A percentile compares a stretch with the other conserved stretches of the same genome.
Evolutionary conservation across 225 moss, liverwort and hornwort species (phyloP).

Genomic region (Pseudoscleropodium purum): DNA sequence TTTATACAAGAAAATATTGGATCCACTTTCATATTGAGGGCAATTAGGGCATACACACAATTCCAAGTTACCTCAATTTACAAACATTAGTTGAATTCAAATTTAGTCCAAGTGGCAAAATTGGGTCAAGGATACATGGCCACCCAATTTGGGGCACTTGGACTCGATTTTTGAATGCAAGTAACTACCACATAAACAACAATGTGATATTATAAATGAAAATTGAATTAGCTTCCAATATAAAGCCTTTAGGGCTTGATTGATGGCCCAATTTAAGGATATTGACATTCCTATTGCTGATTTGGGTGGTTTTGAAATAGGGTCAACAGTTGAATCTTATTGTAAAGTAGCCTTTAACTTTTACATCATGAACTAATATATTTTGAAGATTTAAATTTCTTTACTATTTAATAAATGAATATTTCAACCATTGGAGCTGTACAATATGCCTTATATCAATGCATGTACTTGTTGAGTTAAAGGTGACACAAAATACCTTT

Average conservation of each 20-base stretch:
- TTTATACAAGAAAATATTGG: neutral
- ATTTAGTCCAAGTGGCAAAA: rapidly evolving
- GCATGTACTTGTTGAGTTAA: too few relatives aligned
- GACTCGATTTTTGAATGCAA: neutral
- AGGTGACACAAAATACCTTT: neutral
- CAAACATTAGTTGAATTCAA: neutral
- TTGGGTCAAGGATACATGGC: too few relatives aligned
- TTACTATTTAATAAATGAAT: neutral
- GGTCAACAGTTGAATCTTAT: neutral
- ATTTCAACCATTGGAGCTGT: neutral
- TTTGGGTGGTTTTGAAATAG: neutral
- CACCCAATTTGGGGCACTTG: too few relatives aligned
- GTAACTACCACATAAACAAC: rapidly evolving
- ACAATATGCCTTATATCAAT: too few relatives aligned
- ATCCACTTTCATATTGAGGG: too few relatives aligned
- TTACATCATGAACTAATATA: too few relatives aligned
- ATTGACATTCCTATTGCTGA: too few relatives aligned
- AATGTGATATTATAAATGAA: neutral
- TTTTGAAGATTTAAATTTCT: neutral
- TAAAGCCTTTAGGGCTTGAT: rapidly evolving
- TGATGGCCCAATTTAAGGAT: neutral
- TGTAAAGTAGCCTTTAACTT: neutral
- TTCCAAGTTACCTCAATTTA: too few relatives aligned
- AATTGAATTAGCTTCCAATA: rapidly evolving
- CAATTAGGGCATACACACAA: rapidly evolving